phyloP scores from a whole-genome alignment of 176 grass and related monocot species.

The Cenchrus americanus region DNA sequence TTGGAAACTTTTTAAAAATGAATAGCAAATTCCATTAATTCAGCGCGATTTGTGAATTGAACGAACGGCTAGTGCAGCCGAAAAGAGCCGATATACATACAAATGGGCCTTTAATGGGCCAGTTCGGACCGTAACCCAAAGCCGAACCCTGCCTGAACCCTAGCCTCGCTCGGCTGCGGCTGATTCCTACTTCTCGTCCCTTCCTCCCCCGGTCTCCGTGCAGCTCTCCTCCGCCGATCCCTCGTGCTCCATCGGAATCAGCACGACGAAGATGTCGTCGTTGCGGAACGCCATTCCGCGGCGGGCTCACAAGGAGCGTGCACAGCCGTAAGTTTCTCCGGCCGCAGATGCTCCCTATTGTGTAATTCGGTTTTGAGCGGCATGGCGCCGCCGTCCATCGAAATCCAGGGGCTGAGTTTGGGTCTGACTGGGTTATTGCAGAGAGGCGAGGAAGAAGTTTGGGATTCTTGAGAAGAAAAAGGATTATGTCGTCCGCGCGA shows the following conservation, averaged over 20 bases:
- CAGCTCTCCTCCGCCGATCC: not conserved
- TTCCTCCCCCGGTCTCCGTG: too few species aligned
- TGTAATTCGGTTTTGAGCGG: not conserved
- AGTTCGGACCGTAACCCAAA: not conserved
- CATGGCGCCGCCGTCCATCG: not conserved
- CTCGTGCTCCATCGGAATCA: not conserved
- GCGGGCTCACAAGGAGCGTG: constrained; percentile 87
- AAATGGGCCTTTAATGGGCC: not conserved
- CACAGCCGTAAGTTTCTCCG: constrained; percentile 74
- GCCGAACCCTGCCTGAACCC: constrained; percentile 44
- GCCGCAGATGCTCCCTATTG: not conserved
- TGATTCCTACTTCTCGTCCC: not conserved
- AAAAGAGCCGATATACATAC: not conserved
- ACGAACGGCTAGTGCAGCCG: not conserved
- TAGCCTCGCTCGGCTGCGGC: constrained; percentile 31
- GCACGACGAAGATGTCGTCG: constrained; percentile 63
- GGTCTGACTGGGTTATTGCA: constrained; percentile 40
- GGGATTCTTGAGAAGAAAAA: constrained; percentile 91
- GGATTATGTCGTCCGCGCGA: constrained; percentile 74
- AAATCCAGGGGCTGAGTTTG: not conserved
- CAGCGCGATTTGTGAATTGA: not conserved
- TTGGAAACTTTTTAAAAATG: not conserved
- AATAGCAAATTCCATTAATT: too few species aligned
- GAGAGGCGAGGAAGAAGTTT: constrained; percentile 76
- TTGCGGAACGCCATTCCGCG: constrained; percentile 86